Evolutionary conservation across 345 rosid species (phyloP).

Genomic region (Aquilaria malaccensis): DNA sequence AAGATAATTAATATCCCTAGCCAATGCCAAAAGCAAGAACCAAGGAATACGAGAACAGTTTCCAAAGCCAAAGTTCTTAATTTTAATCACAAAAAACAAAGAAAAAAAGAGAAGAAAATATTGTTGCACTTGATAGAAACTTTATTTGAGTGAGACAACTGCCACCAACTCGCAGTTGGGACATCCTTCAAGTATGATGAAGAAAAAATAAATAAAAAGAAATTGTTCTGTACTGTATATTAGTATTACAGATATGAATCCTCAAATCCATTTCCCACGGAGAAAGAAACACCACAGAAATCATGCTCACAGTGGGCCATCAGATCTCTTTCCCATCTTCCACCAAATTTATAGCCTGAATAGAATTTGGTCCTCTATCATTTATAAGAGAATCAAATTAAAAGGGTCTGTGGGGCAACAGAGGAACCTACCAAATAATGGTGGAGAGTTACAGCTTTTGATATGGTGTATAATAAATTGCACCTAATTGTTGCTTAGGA

Average conservation of each 20-base stretch:
- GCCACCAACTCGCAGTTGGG: conserved; percentile 17
- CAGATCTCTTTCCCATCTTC: conserved; percentile 15
- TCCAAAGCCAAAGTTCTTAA: conserved; percentile 17
- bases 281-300: conserved; percentile 13
- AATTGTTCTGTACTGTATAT: not conserved
- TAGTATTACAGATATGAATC: not conserved
- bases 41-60: conserved; percentile 7
- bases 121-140: conserved; percentile 14
- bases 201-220: not conserved
- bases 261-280: not conserved
- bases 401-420: conserved; percentile 14
- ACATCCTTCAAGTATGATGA: conserved; percentile 16
- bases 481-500: conserved; percentile 17
- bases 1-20: not conserved
- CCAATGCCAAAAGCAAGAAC: conserved; percentile 13
- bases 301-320: conserved; percentile 22
- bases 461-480: conserved; percentile 8
- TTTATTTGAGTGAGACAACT: conserved; percentile 16
- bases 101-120: conserved; percentile 3
- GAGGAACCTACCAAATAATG: conserved; percentile 18
- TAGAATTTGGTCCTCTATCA: conserved; percentile 32
- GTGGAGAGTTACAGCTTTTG: conserved; percentile 13
- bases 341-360: conserved; percentile 9
- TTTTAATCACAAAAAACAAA: conserved; percentile 1
- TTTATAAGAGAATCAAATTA: conserved; percentile 18